Percentiles rank a stretch among this genome's conserved stretches.
phyloP scores from a whole-genome alignment of 176 grass and related monocot species.

The Cenchrus fungigraminus region DNA sequence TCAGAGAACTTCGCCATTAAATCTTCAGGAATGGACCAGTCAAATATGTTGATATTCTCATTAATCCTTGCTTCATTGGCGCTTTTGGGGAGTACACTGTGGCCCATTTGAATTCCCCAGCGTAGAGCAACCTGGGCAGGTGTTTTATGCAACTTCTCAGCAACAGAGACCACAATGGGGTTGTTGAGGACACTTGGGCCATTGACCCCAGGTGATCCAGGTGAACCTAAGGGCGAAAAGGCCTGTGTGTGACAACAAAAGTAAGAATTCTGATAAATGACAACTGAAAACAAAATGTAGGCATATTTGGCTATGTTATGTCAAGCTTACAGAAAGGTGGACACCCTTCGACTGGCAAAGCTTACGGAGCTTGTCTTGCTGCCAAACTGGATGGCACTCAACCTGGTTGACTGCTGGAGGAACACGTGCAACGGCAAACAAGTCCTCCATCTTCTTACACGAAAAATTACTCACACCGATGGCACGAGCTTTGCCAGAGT shows the following conservation, averaged over 20 bases:
- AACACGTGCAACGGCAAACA: constrained; percentile 52
- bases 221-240: constrained; percentile 55
- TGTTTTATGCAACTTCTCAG: constrained; percentile 54
- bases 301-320: neutral
- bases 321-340: constrained; percentile 63
- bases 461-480: constrained; percentile 73
- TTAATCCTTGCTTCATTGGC: constrained; percentile 48
- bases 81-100: constrained; percentile 61
- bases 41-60: constrained; percentile 55
- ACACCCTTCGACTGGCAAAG: constrained; percentile 53
- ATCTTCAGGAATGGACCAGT: constrained; percentile 60
- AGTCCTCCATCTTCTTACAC: constrained; percentile 53
- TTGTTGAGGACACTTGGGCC: constrained; percentile 39
- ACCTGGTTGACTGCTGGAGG: constrained; percentile 65
- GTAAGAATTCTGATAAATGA: neutral
- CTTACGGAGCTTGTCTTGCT: constrained; percentile 49
- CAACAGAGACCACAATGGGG: constrained; percentile 47
- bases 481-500: constrained; percentile 49
- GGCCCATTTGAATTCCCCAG: constrained; percentile 62
- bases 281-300: neutral
- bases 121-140: constrained; percentile 60
- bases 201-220: constrained; percentile 39
- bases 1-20: constrained; percentile 51
- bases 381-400: constrained; percentile 60
- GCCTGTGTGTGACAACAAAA: constrained; percentile 36